Conservation (phyloP, 306 rosid species). For the Glycyrrhiza uralensis region DNA sequence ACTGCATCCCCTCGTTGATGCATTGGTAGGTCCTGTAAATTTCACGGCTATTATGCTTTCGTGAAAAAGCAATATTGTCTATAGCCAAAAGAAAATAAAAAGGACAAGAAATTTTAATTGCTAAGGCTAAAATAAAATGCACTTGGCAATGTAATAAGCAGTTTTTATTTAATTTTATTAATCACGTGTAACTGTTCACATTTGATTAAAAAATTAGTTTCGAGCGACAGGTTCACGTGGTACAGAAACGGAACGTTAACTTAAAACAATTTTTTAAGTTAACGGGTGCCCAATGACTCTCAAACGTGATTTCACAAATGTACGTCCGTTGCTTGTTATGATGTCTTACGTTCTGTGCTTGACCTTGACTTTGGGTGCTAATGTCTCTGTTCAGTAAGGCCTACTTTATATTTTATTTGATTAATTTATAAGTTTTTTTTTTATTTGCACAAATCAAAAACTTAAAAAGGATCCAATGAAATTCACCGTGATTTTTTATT, state of each 20-base stretch:
- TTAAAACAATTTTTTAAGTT: background rate
- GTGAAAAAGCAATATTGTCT: too few relatives aligned
- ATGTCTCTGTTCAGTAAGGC: too few relatives aligned
- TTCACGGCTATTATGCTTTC: background rate
- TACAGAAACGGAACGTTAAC: background rate
- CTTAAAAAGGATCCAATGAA: too few relatives aligned
- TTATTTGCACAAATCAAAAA: too few relatives aligned
- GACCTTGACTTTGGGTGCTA: conserved; percentile 17
- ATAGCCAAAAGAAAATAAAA: background rate
- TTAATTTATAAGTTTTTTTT: background rate
- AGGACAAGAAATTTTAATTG: background rate
- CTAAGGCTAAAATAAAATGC: background rate
- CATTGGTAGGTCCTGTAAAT: conserved; percentile 57
- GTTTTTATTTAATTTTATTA: too few relatives aligned
- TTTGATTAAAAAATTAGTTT: background rate
- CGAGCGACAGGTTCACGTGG: conserved; percentile 49
- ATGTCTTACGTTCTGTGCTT: background rate
- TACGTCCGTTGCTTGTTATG: background rate
- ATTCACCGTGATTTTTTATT: background rate
- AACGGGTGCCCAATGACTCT: background rate
- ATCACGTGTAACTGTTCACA: background rate
- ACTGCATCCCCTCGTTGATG: conserved; percentile 85
- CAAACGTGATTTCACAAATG: background rate
- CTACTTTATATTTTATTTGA: too few relatives aligned
- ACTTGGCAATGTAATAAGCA: background rate